Base-by-base conservation (phyloP, 179 eudicot genomes). In the Beta corolliflora region DNA sequence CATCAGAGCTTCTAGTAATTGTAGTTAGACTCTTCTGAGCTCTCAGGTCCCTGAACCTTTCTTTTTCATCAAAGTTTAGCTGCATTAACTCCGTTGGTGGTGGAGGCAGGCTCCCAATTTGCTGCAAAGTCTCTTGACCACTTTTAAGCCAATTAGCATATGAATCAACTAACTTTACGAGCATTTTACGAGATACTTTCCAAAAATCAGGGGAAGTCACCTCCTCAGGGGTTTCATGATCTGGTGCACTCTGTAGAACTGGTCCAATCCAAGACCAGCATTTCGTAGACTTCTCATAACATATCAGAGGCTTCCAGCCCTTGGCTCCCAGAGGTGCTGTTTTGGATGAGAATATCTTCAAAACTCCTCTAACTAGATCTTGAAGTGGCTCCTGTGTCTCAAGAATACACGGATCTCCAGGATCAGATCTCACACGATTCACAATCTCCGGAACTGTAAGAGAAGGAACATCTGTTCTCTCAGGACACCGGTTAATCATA, bases 91-190 rank as follows among this genome's bases (percentile, higher is more conserved):
- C 84, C 77, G 85, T 19, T 60, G 99, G 99, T 0, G 98, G 98
- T 54, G 92, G 83, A 83, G 99, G 97, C 76, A 96, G 94, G 80
- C 92, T 89, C 64, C 95, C 97, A 19, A 96, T 88, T 82, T 88
- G 92, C 85, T 84, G 92, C 64, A 96, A 89, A 7, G 97, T 89
- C 82, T 93, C 99, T 87, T 92, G 97, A 77, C 93, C 90, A 73
- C 89, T 90, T 87, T 94, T 93, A 61, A 96, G 91, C 99, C 98
- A 94, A 78, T 90, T 94, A 75, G 98, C 98, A 85, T 93, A 94
- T 13, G 93, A 81, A 83, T 96, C 98, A 54, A 96, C 98, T 69
- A 94, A 75, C 82, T 92, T 94, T n/a, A 92, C 94, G 55, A 96
- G 92, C 91, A 88, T 89, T 80, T 90, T 94, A 61, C 85, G 97